phyloP scores from a whole-genome alignment of 805 yeast genomes.

The Nakazawaea pomicola region DNA sequence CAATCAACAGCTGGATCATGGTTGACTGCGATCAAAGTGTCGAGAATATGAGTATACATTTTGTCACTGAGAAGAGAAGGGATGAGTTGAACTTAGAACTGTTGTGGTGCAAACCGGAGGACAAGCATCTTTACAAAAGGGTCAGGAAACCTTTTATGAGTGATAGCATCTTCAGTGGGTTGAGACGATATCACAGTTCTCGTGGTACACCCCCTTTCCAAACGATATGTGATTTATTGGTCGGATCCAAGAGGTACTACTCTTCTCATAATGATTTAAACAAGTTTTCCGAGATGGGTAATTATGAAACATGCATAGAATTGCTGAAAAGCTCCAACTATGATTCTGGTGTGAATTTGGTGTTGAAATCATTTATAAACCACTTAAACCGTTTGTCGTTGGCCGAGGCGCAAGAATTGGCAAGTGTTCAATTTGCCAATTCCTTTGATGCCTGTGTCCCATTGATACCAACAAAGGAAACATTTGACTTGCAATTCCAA shows the following conservation, averaged over 20 bases:
- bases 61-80: slow-evolving; percentile 69
- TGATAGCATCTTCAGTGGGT: slow-evolving; percentile 42
- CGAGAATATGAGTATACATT: slow-evolving; percentile 63
- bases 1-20: slow-evolving; percentile 78
- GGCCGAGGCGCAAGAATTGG: not conserved
- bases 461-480: not conserved
- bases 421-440: no score
- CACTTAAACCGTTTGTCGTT: slow-evolving; percentile 2
- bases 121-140: slow-evolving; percentile 23
- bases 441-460: not conserved
- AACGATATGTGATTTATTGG: not conserved
- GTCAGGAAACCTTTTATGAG: slow-evolving; percentile 15
- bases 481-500: slow-evolving; percentile 15
- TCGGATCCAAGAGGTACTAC: not conserved
- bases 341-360: no score
- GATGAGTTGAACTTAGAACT: slow-evolving; percentile 64
- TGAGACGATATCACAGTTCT: slow-evolving; percentile 39
- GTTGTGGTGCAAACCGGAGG: slow-evolving; percentile 50
- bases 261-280: not conserved
- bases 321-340: no score
- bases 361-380: slow-evolving; percentile 2
- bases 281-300: not conserved
- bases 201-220: not conserved
- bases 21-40: slow-evolving; percentile 65
- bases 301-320: not conserved